Base-by-base conservation (phyloP, 2,329 filamentous ascomycete genomes). In the Aureobasidium sp. region DNA sequence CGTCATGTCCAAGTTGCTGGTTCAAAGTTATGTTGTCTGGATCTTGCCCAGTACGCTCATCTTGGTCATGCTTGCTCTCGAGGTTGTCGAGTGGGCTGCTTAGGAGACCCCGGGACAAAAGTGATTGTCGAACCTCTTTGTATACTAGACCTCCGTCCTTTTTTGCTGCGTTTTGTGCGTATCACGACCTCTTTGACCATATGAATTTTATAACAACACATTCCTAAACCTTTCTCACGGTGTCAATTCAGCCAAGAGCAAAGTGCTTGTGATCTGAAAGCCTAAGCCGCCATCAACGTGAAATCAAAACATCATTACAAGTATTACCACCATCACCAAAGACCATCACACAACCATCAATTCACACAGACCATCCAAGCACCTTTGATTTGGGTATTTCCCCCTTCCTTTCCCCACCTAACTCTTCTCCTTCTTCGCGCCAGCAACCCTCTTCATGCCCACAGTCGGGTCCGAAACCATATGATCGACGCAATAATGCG, bases 1-100 rank as follows among this genome's bases (percentile, higher is more conserved):
- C 20, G 91, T 94, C 53, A 97, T 99, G 92, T 89, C 90, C 65
- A 89, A 86, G 73, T 82, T 99, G 62, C 78, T 97, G 56, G 96
- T 97, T 79, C 93, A 97, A 79, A 97, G 93, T 77, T 96, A 96
- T 72, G 91, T 99, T 64, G 87, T 97, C 66, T 96, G 91, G 90
- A 97, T 99, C 68, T 82, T 99, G 56, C 94, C 94, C 1, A 96
- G 91, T 42, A 99, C 94, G 1, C 82, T 99, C 45, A 72, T 95
- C 39, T 82, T 97, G 47, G 94, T 99, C 61, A 88, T 97, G 84
- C 84, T 89, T 71, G 94, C 93, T 22, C 81, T 99, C 55, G 91
- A 97, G 74, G 91, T 94, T 2, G 87, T 97, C 5, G 89, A 96
- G 71, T 97, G 93, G 93, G 89, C 91, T 41, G 63, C 63, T 15